Percentiles rank a stretch among this genome's conserved stretches.
Conservation (phyloP, 2,329 filamentous ascomycete species). For the Botrytis hyacinthi region DNA sequence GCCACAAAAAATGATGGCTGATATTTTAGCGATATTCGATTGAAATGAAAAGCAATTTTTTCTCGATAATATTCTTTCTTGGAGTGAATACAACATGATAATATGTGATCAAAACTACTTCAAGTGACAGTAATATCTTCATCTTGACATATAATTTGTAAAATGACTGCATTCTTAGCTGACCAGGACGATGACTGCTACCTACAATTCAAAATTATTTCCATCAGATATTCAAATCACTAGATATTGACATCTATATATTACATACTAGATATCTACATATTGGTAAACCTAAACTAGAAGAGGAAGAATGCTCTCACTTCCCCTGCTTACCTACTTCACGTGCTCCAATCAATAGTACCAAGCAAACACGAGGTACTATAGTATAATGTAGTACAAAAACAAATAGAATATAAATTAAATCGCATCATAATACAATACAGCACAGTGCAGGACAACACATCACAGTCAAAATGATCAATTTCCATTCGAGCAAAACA, state of each 20-base stretch:
- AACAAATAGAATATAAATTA: too few relatives aligned
- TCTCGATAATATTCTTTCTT: neutral
- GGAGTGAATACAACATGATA: neutral
- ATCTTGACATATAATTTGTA: neutral
- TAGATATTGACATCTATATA: too few relatives aligned
- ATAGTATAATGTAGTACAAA: neutral
- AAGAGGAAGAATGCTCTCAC: too few relatives aligned
- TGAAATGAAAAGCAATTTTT: neutral
- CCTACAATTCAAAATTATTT: neutral
- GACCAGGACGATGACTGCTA: neutral
- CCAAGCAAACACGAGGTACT: too few relatives aligned
- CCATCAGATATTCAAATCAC: neutral
- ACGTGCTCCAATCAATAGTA: neutral
- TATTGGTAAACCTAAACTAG: too few relatives aligned
- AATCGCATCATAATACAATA: too few relatives aligned
- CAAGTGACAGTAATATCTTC: too few relatives aligned
- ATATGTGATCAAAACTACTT: neutral
- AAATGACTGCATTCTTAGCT: neutral
- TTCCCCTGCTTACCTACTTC: too few relatives aligned
- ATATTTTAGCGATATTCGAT: neutral
- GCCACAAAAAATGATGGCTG: conserved; percentile 7
- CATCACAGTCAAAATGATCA: too few relatives aligned
- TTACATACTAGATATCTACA: too few relatives aligned
- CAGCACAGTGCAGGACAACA: too few relatives aligned
- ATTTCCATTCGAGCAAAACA: too few relatives aligned